Base-by-base conservation (phyloP, 495 filamentous ascomycete genomes). In the Cenococcum geophilum region DNA sequence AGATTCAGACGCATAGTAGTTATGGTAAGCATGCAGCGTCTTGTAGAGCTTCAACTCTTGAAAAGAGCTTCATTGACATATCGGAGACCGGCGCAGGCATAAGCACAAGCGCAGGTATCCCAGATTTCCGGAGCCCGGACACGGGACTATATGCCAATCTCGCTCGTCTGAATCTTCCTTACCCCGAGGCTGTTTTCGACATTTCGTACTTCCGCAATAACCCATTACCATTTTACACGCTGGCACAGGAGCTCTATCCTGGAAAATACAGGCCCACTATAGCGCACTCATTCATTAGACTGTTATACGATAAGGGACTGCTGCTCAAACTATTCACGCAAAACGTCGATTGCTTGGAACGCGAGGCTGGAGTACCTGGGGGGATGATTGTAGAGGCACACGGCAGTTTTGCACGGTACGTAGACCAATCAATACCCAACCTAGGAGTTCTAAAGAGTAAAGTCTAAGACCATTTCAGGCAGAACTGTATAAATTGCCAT, bases 311-410 rank as follows among this genome's bases (percentile, higher is more conserved):
- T 49, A 93, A 92, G 75, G 83, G 83, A 5, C 76, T 91, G 34
- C 76, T 98, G 14, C 75, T 88, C 65, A 92, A 90, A 76, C 80
- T 91, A 43, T 98, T 96, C 75, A 96, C 95, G 5, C 93, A 98
- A 72, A 98, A 98, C 71, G 96, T 98, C 68, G 93, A 98, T 76
- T 91, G 88, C 68, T 80, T 98, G 22, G 93, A 98, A 74, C 84
- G 92, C 35, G 79, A 83, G 65, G 95, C 93, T 9, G 93, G 93
- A 47, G 81, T 98, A 16, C 89, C 91, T 0, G 78, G 76, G 0
- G 83, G 93, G 5, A 82, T 82, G 74, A 90, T 98, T 56, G 78
- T 97, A 22, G 92, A 97, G 74, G 93, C 95, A 10, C 93, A 98
- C 71, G 93, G 93, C 48, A 95, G 89, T 70, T 98, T 97, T 72